Evolutionary conservation across 2,329 filamentous ascomycete genomes (phyloP), one percentile per base, ranked within the genome.

Genomic region (Fusarium cyanostomum): DNA sequence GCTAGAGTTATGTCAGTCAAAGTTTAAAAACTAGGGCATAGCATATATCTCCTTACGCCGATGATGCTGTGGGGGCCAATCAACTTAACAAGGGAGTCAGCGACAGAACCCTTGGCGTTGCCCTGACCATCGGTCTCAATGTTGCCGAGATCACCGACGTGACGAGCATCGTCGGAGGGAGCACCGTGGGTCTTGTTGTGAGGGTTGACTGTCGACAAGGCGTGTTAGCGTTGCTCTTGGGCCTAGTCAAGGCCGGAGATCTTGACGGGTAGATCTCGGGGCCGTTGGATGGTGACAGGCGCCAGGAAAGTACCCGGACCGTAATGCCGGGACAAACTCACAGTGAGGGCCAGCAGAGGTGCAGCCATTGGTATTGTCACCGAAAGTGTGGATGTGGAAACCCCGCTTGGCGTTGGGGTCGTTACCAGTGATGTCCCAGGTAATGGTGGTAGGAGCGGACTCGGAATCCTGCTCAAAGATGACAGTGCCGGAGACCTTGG

Each of bases 311-410:
- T 26, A 7, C 12, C 35, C 16, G 5, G n/a, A 26, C 24, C 21
- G n/a, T 24, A 9, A 51, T 33, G 42, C 27, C 41, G 49, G 33
- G 33, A 41, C 12, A 12, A 31, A 82, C 92, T 78, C 84, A 96
- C 93, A 99, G 86, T 99, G 95, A 81, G 95, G 94, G 52, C 95
- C 95, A 70, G 95, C 95, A 70, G 92, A 96, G 70, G 94, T 98
- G 91, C 95, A 99, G 80, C 95, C 95, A 83, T 99, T 99, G 86
- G 95, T 98, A 88, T 98, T 98, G 87, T 98, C 95, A 79, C 95
- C 95, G 76, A 97, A 99, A 80, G 95, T 92, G 86, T 99, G 95
- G 77, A 99, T 89, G 86, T 99, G 95, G 87, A 98, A 93, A 81
- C 92, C 95, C 82, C 95, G 94, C 89, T 96, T 88, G 77, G 95